Evolutionary conservation across 129 eudicot species (phyloP), one percentile per base, ranked within the genome.

Genomic region (Solidago caesia): DNA sequence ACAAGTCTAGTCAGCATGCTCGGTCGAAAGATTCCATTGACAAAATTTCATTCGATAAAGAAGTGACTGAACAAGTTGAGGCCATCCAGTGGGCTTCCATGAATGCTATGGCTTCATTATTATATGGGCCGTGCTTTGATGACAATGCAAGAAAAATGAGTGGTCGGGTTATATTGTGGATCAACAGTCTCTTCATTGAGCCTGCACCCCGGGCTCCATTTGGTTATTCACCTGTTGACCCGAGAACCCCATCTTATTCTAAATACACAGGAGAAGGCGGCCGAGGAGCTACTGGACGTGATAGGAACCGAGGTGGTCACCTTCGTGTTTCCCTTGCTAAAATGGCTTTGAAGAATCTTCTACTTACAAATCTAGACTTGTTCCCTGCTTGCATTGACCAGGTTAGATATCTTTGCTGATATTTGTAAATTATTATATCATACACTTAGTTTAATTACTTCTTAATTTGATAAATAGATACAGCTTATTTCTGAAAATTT

Each of bases 351-450:
- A 94, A 91, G 83, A 94, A 94, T 83, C 90, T 94, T 58, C 94
- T 94, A 51, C 96, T 94, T 51, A 94, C 99, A n/a, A 94, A 94
- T 80, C 80, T 94, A 83, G 99, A 94, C 74, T 86, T 94, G 73
- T 88, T 94, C 80, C 99, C 99, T 74, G 96, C 99, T 82, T 94
- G 99, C 87, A 94, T 94, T 81, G 99, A 94, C 84, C 99, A 94
- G 99, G 99, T 93, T 73, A 80, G 44, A 27, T 61, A 33, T 83
- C 64, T 55, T 44, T 16, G 52, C 47, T 6, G 10, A 3, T 64
- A n/a, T 70, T 63, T 39, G 15, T 13, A 70, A 61, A 21, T 48
- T 29, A 48, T 56, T 27, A 43, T 10, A 12, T 67, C 25, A 8
- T 46, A 44, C 64, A 21, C 56, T 33, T 33, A 6, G 12, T 48